Evolutionary conservation across 768 basidiomycete genomes (phyloP).

Genomic region (Cystobasidium tubakii): DNA sequence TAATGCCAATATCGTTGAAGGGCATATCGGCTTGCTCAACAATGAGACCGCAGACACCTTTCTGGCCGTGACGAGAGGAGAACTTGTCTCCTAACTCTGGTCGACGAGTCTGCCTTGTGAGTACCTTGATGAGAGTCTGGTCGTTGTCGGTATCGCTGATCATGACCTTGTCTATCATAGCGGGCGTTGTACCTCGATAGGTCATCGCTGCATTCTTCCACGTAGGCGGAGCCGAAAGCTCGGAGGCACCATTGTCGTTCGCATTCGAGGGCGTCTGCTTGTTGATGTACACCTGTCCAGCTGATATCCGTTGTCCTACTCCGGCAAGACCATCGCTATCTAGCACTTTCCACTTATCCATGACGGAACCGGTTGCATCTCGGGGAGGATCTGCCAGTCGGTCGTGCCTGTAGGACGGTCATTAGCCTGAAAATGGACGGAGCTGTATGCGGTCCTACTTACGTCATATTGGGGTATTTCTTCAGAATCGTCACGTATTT

Average conservation of each 20-base stretch:
- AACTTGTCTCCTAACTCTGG: slow-evolving; percentile 99
- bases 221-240: slow-evolving; percentile 14
- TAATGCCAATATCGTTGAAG: slow-evolving; percentile 93
- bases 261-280: slow-evolving; percentile 93
- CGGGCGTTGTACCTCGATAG: slow-evolving; percentile 88
- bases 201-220: slow-evolving; percentile 89
- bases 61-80: slow-evolving; percentile 96
- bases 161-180: slow-evolving; percentile 95
- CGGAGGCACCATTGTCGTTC: slow-evolving; percentile 59
- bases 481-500: slow-evolving; percentile 91
- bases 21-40: slow-evolving; percentile 99
- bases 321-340: slow-evolving; percentile 89
- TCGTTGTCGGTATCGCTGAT: slow-evolving; percentile 86
- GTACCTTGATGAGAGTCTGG: slow-evolving; percentile 89
- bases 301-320: slow-evolving; percentile 87
- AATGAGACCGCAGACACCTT: slow-evolving; percentile 97
- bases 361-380: slow-evolving; percentile 70
- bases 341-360: slow-evolving; percentile 83
- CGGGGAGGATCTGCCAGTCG: slow-evolving; percentile 85
- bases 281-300: slow-evolving; percentile 90
- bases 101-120: slow-evolving; percentile 90
- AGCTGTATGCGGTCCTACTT: too few relatives aligned
- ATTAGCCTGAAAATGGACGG: not conserved
- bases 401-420: slow-evolving; percentile 61
- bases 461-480: slow-evolving; percentile 96